Percentiles rank a stretch among this genome's conserved stretches.
These are phyloP conservation scores for Colletotrichum falcatum DNA, from an alignment of 2,329 filamentous ascomycete species.

Conservation along the genomic window DNA sequence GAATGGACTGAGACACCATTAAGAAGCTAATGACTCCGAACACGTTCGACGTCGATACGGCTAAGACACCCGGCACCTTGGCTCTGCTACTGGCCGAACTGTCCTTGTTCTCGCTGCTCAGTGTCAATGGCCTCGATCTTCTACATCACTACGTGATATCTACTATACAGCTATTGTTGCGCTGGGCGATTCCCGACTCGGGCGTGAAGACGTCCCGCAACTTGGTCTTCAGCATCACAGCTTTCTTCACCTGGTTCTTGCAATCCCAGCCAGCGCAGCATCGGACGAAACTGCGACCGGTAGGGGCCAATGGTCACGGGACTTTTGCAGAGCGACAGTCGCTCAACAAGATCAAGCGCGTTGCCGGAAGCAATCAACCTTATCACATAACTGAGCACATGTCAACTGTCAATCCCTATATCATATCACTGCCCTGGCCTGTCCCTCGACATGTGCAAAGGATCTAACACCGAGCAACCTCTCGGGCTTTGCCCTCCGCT, in stretches of 20 bases:
- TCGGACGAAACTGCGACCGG: conserved; percentile 36
- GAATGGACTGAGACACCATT: conserved; percentile 38
- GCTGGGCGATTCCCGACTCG: conserved; percentile 41
- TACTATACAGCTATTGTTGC: conserved; percentile 41
- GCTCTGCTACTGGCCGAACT: not conserved
- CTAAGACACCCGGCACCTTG: conserved; percentile 10
- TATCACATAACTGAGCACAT: conserved; percentile 38
- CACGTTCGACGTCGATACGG: conserved; percentile 12
- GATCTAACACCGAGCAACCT: conserved; percentile 40
- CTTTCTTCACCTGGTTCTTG: conserved; percentile 45
- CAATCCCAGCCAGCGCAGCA: conserved; percentile 45
- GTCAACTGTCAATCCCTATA: conserved; percentile 44
- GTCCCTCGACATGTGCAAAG: conserved; percentile 42
- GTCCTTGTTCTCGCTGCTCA: conserved; percentile 17
- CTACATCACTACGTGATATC: conserved; percentile 46
- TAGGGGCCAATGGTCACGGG: conserved; percentile 27
- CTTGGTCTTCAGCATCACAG: conserved; percentile 45
- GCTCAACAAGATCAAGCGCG: conserved; percentile 39
- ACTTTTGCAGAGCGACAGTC: conserved; percentile 43
- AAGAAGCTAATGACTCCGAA: conserved; percentile 11
- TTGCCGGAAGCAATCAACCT: conserved; percentile 42
- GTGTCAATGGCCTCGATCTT: conserved; percentile 45
- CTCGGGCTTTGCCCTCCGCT: too few relatives aligned
- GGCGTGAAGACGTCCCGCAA: conserved; percentile 42
- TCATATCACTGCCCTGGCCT: conserved; percentile 43